Evolutionary conservation across 1,284 basidiomycete genomes (phyloP).

Genomic region (Acaromyces ingoldii): DNA sequence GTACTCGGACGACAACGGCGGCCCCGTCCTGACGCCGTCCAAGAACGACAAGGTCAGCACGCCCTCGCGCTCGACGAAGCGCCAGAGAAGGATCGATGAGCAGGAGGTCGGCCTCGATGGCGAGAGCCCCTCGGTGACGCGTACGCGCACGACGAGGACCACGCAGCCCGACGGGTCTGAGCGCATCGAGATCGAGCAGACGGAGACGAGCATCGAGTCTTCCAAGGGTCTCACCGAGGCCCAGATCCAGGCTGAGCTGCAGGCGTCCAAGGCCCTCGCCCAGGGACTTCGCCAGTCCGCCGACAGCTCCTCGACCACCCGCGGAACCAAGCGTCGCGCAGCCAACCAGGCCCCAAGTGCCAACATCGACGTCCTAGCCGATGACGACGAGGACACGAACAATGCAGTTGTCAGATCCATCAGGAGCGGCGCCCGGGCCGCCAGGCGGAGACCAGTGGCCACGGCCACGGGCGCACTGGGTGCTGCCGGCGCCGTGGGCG

Average conservation of each 20-base stretch:
- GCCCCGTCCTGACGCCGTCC: slow-evolving; percentile 22
- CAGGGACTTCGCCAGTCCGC: slow-evolving; percentile 25
- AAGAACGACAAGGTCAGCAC: slow-evolving; percentile 2
- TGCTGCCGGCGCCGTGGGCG: slow-evolving; percentile 41
- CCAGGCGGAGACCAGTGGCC: slow-evolving; percentile 33
- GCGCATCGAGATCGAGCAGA: slow-evolving; percentile 21
- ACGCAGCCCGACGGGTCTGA: slow-evolving; percentile 15
- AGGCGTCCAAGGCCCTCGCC: slow-evolving; percentile 39
- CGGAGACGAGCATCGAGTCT: slow-evolving; percentile 17
- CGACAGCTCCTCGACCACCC: slow-evolving; percentile 5
- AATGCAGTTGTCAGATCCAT: slow-evolving; percentile 12
- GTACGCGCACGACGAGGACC: slow-evolving; percentile 19
- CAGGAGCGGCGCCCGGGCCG: slow-evolving; percentile 23
- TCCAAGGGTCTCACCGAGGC: slow-evolving; percentile 24
- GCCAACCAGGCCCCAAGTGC: slow-evolving; percentile 34
- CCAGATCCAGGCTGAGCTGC: slow-evolving; percentile 45
- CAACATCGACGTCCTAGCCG: slow-evolving; percentile 18
- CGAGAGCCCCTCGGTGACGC: slow-evolving; percentile 23
- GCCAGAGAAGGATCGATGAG: slow-evolving; percentile 13
- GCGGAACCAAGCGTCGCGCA: slow-evolving; percentile 37
- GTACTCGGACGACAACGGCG: slow-evolving; percentile 53
- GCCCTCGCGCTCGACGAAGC: slow-evolving; percentile 14
- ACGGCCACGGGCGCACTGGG: slow-evolving; percentile 39
- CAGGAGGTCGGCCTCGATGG: slow-evolving; percentile 8
- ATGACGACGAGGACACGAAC: slow-evolving; percentile 25